Evolutionary conservation across 768 basidiomycete species (phyloP).

Genomic region (Russula vinacea): DNA sequence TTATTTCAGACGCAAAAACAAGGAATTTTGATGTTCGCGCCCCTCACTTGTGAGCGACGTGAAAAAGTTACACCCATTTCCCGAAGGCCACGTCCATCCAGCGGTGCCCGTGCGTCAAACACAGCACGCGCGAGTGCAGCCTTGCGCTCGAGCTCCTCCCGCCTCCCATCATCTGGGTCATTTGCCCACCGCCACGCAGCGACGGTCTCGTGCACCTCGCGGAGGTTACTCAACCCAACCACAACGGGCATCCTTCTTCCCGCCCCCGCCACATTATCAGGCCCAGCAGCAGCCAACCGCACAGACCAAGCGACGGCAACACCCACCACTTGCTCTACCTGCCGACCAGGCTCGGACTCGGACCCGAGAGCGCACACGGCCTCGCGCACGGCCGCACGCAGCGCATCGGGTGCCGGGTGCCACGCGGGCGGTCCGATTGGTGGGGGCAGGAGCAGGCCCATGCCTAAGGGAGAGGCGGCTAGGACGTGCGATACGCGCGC

Average conservation of each 20-base stretch:
- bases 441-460: conserved; percentile 63
- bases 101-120: conserved; percentile 52
- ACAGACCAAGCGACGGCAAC: conserved; percentile 76
- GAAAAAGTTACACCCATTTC: too few species aligned
- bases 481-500: conserved; percentile 67
- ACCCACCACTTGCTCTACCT: conserved; percentile 47
- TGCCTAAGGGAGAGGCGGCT: conserved; percentile 78
- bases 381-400: conserved; percentile 45
- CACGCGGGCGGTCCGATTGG: conserved; percentile 52
- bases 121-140: conserved; percentile 45
- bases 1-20: not conserved
- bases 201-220: conserved; percentile 74
- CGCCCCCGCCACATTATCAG: not conserved
- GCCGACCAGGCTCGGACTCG: conserved; percentile 31
- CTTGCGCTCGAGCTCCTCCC: conserved; percentile 41
- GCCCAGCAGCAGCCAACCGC: conserved; percentile 32
- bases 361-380: conserved; percentile 40
- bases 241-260: conserved; percentile 55
- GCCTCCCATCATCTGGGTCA: conserved; percentile 37
- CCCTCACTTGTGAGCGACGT: too few species aligned
- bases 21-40: not conserved
- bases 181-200: conserved; percentile 61
- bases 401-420: conserved; percentile 67
- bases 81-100: conserved; percentile 44
- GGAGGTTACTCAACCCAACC: conserved; percentile 63